A percentile compares a stretch with the other conserved stretches of the same genome.
phyloP scores from a whole-genome alignment of 805 yeast species.

The Pichia heedii region DNA sequence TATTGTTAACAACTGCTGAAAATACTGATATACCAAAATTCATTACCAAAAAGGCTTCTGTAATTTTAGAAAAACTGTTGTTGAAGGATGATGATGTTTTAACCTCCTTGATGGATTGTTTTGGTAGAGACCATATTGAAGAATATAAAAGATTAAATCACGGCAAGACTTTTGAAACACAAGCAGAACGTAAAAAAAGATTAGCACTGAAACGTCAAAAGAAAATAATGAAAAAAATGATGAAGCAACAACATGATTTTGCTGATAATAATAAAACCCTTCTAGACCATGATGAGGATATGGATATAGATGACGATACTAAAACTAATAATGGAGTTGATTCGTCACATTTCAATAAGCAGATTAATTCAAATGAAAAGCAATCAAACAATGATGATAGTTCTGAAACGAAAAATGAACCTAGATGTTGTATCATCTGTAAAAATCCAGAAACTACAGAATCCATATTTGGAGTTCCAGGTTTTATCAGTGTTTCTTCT shows the following conservation, averaged over 20 bases:
- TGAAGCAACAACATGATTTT: constrained; percentile 41
- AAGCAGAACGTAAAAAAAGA: constrained; percentile 44
- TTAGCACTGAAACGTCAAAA: constrained; percentile 55
- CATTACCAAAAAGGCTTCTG: constrained; percentile 47
- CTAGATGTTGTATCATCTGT: constrained; percentile 46
- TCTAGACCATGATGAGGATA: constrained; percentile 12
- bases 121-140: constrained; percentile 47
- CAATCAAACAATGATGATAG: neutral
- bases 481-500: constrained; percentile 37
- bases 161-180: constrained; percentile 39
- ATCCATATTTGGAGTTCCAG: constrained; percentile 52
- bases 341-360: constrained; percentile 3
- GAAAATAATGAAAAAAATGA: constrained; percentile 53
- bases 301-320: neutral
- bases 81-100: constrained; percentile 40
- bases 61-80: constrained; percentile 42
- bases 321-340: constrained; percentile 3
- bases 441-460: constrained; percentile 40
- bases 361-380: constrained; percentile 5
- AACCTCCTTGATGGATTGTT: constrained; percentile 43
- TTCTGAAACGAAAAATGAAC: constrained; percentile 3
- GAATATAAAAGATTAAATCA: constrained; percentile 40
- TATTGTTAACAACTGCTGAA: constrained; percentile 43
- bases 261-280: constrained; percentile 30
- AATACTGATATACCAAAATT: constrained; percentile 39